Evolutionary conservation across 805 yeast genomes (phyloP), one percentile per base, ranked within the genome.

Genomic region (Barnettozyma botsteinii): DNA sequence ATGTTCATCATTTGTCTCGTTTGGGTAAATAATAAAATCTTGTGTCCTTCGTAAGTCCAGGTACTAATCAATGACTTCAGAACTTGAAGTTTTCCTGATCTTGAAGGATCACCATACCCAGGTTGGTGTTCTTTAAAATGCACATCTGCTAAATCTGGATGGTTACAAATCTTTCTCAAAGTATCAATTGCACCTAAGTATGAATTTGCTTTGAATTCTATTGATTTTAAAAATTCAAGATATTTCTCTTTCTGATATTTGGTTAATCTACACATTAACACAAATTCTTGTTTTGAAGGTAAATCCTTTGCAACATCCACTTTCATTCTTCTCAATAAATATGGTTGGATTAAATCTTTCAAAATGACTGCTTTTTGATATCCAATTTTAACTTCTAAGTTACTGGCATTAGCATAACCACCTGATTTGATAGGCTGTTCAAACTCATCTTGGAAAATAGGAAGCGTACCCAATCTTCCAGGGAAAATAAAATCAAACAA

Each of bases 361-460:
- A 93, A 64, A 3, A 91, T 81, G 5, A 89, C 93, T 0, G 98
- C 98, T 65, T 98, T 93, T 57, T 87, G 87, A 56, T 86, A 89
- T 2, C 97, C 96, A 1, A 97, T 81, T 56, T 91, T 97, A 0
- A 93, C 98, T 57, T 93, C 97, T 4, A 93, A 76, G 57, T 93
- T 93, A 1, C 94, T 79, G 0, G 98, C 98, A 65, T 91, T 93
- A 2, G 98, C 96, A 62, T 93, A 93, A 0, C 98, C 98, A n/a
- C 98, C 98, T 57, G 85, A 72, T 55, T 88, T 91, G 33, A 93
- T 93, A 0, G 98, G 98, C 6, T 81, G 69, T 3, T 95, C 83
- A 59, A 93, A 93, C 58, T 93, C 96, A 38, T 75, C 83, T 60
- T 89, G 95, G 53, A 93, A 93, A 0, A 93, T 91, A 0, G 98